Percentiles rank a stretch among this genome's conserved stretches.
Conservation (phyloP, 306 rosid genomes). For the Pterocarpus santalinus region DNA sequence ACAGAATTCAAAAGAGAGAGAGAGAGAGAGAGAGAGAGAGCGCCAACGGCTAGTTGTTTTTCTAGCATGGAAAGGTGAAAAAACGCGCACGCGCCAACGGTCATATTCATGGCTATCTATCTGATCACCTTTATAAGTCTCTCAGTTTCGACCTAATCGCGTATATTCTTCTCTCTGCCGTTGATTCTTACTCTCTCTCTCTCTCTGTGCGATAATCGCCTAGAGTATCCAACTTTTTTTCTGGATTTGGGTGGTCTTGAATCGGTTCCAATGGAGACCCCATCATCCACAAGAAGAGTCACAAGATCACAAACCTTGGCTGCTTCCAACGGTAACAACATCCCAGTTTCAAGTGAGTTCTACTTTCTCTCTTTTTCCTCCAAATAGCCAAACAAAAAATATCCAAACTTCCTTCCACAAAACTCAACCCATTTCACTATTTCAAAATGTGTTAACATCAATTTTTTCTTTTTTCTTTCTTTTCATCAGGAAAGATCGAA, state of each 20-base stretch:
- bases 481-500: constrained; percentile 64
- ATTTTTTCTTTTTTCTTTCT: not conserved
- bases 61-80: not conserved
- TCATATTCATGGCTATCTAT: constrained; percentile 51
- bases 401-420: not conserved
- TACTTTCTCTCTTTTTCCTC: not conserved
- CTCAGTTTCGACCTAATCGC: constrained; percentile 1
- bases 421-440: not conserved
- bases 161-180: not conserved
- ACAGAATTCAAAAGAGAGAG: constrained; percentile 6
- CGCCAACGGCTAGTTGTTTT: constrained; percentile 78
- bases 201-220: not conserved
- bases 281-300: constrained; percentile 80
- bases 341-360: constrained; percentile 72
- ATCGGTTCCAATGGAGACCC: constrained; percentile 80
- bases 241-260: not conserved
- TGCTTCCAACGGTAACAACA: constrained; percentile 41
- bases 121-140: constrained; percentile 48
- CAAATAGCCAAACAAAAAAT: not conserved
- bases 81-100: constrained; percentile 79
- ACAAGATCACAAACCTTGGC: constrained; percentile 72
- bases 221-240: constrained; percentile 3
- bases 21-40: not conserved
- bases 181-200: not conserved
- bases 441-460: not conserved